Percentiles rank a stretch among this genome's conserved stretches.
Evolutionary conservation across 2,329 filamentous ascomycete species (phyloP).

Genomic region (Colletotrichum sp.): DNA sequence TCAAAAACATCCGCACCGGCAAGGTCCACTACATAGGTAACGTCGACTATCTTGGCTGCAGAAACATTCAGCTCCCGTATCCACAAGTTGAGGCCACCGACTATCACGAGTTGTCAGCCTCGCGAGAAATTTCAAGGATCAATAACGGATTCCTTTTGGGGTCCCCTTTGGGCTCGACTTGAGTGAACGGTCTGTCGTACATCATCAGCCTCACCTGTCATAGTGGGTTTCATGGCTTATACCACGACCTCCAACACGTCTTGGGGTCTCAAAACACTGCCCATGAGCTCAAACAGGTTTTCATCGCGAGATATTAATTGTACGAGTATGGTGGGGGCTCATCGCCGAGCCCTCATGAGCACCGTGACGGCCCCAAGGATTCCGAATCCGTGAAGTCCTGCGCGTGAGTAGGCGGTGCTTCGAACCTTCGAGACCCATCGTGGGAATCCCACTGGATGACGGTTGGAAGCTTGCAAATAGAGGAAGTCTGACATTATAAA

Average conservation of each 20-base stretch:
- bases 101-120: neutral
- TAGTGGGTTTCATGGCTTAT: neutral
- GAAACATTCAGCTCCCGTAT: neutral
- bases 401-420: neutral
- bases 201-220: neutral
- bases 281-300: neutral
- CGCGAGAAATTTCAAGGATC: neutral
- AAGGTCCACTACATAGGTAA: neutral
- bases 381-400: neutral
- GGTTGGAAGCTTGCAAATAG: neutral
- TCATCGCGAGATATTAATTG: neutral
- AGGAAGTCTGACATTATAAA: neutral
- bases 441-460: neutral
- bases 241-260: neutral
- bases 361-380: neutral
- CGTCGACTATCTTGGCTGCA: neutral
- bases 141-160: neutral
- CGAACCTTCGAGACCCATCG: neutral
- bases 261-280: neutral
- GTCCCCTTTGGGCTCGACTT: neutral
- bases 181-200: neutral
- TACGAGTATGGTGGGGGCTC: neutral
- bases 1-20: neutral
- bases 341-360: neutral
- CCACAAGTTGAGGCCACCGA: neutral